Evolutionary conservation across 495 filamentous ascomycete genomes (phyloP).

Genomic region (Cairneyella variabilis): DNA sequence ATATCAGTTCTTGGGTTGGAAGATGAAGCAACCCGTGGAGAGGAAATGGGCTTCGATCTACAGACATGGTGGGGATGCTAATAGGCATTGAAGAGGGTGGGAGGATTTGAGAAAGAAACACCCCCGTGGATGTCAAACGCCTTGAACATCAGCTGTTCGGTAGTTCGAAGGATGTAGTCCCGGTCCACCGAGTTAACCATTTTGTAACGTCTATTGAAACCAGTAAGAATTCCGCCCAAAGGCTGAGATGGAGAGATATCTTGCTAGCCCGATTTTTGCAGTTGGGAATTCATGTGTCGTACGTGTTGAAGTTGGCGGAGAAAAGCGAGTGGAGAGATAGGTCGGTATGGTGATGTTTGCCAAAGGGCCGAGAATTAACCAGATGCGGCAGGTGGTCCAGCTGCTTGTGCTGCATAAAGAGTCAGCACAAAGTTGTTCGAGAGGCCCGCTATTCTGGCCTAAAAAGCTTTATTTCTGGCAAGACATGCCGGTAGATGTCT

Average conservation of each 20-base stretch:
- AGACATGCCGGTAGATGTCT: not conserved
- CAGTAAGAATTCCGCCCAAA: not conserved
- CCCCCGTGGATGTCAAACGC: not conserved
- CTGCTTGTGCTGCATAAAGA: not conserved
- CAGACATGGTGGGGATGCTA: not conserved
- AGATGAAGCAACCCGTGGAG: no score
- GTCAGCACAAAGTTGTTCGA: not conserved
- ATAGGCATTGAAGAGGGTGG: not conserved
- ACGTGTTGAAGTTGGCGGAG: not conserved
- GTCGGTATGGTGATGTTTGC: not conserved
- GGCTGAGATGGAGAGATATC: no score
- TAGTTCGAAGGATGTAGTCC: not conserved
- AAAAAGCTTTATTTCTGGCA: not conserved
- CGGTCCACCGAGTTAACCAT: not conserved
- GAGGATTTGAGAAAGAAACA: not conserved
- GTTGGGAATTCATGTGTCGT: not conserved
- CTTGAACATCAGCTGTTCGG: not conserved
- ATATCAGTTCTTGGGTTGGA: no score
- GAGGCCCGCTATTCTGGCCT: not conserved
- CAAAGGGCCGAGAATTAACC: not conserved
- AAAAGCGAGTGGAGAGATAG: not conserved
- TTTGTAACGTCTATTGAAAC: not conserved
- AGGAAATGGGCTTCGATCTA: no score
- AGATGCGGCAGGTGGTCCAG: not conserved
- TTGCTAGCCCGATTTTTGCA: no score